These are phyloP conservation scores for Tolypocladium endophyticum DNA, from an alignment of 2,329 filamentous ascomycete genomes.

Conservation along the genomic window DNA sequence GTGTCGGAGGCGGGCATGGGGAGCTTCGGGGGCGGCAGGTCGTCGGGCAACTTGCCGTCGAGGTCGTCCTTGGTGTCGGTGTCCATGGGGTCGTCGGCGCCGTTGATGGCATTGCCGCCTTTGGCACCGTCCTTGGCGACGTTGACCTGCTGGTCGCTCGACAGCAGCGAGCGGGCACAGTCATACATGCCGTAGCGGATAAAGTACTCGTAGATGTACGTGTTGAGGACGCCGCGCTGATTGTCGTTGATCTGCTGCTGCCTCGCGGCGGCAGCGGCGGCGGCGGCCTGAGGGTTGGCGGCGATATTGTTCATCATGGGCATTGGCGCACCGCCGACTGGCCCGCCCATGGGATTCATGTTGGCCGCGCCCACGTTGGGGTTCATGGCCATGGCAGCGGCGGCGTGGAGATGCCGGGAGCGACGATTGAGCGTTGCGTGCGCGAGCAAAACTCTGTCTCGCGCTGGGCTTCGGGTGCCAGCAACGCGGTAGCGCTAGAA, in stretches of 20 bases:
- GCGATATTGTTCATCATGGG: slow-evolving; percentile 57
- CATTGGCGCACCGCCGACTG: slow-evolving; percentile 49
- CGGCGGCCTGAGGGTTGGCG: slow-evolving; percentile 22
- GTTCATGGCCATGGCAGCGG: slow-evolving; percentile 37
- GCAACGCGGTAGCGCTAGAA: slow-evolving; percentile 15
- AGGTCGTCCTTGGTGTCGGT: slow-evolving; percentile 72
- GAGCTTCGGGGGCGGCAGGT: slow-evolving; percentile 66
- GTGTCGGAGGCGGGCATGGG: slow-evolving; percentile 55
- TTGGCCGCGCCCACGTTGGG: slow-evolving; percentile 53
- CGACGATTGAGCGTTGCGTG: slow-evolving; percentile 14
- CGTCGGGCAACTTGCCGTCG: slow-evolving; percentile 63
- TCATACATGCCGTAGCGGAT: slow-evolving; percentile 77
- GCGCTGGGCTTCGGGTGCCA: slow-evolving; percentile 14
- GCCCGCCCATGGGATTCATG: slow-evolving; percentile 60
- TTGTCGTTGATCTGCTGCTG: slow-evolving; percentile 33
- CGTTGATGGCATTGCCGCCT: slow-evolving; percentile 58
- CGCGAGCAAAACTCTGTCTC: slow-evolving; percentile 10
- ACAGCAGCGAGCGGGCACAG: slow-evolving; percentile 65
- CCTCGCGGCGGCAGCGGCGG: slow-evolving; percentile 18
- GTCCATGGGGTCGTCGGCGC: slow-evolving; percentile 67
- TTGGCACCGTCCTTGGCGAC: slow-evolving; percentile 60
- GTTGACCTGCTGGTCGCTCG: slow-evolving; percentile 56
- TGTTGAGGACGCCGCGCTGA: slow-evolving; percentile 57
- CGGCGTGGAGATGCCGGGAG: slow-evolving; percentile 7
- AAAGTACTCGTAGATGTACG: slow-evolving; percentile 88